phyloP scores from a whole-genome alignment of 2,329 filamentous ascomycete genomes.

The Ceratocystis cacaofunesta region DNA sequence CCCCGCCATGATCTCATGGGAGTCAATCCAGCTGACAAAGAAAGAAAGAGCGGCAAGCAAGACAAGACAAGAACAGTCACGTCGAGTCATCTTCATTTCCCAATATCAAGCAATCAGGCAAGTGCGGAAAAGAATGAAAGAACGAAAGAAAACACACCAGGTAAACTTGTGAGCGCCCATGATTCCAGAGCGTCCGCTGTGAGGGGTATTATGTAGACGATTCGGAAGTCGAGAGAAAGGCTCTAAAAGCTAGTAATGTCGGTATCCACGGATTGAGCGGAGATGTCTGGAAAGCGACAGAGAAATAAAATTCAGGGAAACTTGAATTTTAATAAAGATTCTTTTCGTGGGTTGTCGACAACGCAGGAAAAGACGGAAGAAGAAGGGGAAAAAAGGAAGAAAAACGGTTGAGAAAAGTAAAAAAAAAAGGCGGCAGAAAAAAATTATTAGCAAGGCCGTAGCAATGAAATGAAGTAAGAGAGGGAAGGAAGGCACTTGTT shows the following conservation, averaged over 20 bases:
- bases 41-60: neutral
- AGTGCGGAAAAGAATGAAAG: neutral
- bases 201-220: neutral
- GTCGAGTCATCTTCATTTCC: neutral
- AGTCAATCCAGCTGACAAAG: neutral
- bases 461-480: neutral
- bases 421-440: conserved; percentile 5
- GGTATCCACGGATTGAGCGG: neutral
- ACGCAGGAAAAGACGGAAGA: neutral
- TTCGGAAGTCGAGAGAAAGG: conserved; percentile 1
- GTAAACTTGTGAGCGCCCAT: conserved; percentile 17
- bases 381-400: neutral
- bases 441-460: conserved; percentile 8
- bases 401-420: too few species aligned
- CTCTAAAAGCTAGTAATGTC: neutral
- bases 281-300: neutral
- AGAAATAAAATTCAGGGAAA: neutral
- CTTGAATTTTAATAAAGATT: neutral
- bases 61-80: neutral
- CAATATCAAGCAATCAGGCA: neutral
- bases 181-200: conserved; percentile 12
- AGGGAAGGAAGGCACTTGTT: neutral
- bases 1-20: conserved; percentile 3
- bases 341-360: neutral
- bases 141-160: conserved; percentile 10